Evolutionary conservation across 805 yeast genomes (phyloP).

Genomic region (Torulaspora delbrueckii): DNA sequence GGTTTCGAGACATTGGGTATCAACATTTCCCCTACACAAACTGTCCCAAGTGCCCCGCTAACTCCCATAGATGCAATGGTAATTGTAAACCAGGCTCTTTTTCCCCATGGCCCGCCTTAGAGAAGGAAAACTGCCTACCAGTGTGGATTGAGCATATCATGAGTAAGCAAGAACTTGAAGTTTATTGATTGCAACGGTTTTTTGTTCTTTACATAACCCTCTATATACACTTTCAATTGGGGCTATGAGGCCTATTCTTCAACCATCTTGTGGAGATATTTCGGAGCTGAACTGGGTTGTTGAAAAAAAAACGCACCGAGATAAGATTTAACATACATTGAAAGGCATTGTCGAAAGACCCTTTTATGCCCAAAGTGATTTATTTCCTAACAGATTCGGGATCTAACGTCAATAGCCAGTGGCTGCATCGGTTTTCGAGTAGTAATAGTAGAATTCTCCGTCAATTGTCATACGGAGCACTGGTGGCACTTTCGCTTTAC

Average conservation of each 20-base stretch:
- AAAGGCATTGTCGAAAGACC: no score
- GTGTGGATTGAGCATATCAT: constrained; percentile 56
- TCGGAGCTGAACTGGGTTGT: not conserved
- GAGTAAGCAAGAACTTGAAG: constrained; percentile 29
- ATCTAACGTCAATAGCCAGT: constrained; percentile 17
- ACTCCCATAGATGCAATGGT: constrained; percentile 43
- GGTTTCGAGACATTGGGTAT: constrained; percentile 85
- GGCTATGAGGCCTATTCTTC: not conserved
- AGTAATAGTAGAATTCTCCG: constrained; percentile 13
- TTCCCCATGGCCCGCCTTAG: constrained; percentile 45
- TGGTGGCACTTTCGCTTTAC: constrained; percentile 19
- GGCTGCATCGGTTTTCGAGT: constrained; percentile 18
- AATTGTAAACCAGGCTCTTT: constrained; percentile 55
- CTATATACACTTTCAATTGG: no score
- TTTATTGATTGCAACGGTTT: constrained; percentile 14
- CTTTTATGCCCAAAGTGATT: constrained; percentile 9
- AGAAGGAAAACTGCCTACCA: constrained; percentile 70
- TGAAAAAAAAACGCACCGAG: not conserved
- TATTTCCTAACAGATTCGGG: constrained; percentile 8
- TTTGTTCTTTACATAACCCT: not conserved
- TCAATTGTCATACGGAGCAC: constrained; percentile 2
- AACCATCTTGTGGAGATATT: not conserved
- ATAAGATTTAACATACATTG: no score
- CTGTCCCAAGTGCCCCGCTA: constrained; percentile 49
- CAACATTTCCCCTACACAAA: constrained; percentile 68